phyloP scores from a whole-genome alignment of 805 yeast species.

The Saturnispora diversa region DNA sequence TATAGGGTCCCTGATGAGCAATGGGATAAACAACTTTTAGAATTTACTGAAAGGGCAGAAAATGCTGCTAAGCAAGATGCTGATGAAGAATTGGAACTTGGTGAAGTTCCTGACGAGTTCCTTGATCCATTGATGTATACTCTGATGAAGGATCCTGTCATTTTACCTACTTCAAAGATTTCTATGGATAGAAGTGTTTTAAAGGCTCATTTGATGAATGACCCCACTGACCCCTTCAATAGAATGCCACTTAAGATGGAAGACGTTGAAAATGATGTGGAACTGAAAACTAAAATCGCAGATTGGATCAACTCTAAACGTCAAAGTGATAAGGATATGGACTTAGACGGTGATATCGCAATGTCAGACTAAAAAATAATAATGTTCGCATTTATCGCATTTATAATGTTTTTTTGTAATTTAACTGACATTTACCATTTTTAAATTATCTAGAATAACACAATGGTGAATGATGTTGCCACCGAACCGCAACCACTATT shows the following conservation, averaged over 20 bases:
- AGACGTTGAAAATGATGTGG: constrained; percentile 75
- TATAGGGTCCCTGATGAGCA: constrained; percentile 43
- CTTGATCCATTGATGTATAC: constrained; percentile 96
- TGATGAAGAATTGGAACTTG: constrained; percentile 78
- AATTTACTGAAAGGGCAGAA: constrained; percentile 63
- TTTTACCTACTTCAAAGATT: constrained; percentile 78
- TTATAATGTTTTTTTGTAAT: no score
- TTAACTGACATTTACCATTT: no score
- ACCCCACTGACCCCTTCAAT: constrained; percentile 95
- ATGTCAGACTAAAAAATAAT: constrained; percentile 19
- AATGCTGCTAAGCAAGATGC: constrained; percentile 53
- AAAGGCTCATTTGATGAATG: constrained; percentile 87
- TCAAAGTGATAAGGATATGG: constrained; percentile 11
- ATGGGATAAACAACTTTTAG: constrained; percentile 41
- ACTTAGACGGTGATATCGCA: constrained; percentile 22
- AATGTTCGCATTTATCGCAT: neutral
- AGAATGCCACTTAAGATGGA: constrained; percentile 84
- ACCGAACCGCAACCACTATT: no score
- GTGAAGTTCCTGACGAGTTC: constrained; percentile 93
- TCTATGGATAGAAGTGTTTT: constrained; percentile 86
- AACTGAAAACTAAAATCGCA: constrained; percentile 52
- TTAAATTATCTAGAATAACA: no score
- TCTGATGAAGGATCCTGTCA: constrained; percentile 92
- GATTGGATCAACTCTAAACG: constrained; percentile 45
- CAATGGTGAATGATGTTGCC: no score